Conservation (phyloP, 2,329 filamentous ascomycete species). For the Cladophialophora carrionii region DNA sequence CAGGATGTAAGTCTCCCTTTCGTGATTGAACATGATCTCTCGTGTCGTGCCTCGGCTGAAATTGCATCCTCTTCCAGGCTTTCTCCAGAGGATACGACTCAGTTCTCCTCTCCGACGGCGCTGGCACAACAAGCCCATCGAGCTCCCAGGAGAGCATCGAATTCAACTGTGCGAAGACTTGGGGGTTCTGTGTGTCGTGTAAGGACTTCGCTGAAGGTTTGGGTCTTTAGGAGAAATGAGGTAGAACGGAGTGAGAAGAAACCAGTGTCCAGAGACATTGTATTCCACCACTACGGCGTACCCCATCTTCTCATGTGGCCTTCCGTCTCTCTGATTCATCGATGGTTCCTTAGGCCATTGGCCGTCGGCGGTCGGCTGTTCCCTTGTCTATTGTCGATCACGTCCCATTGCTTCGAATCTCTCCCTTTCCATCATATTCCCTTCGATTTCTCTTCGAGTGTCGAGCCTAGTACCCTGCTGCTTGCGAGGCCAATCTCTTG, state of each 20-base stretch:
- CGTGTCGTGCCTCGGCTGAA: neutral
- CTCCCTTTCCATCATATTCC: neutral
- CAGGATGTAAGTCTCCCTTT: constrained; percentile 46
- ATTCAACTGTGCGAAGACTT: constrained; percentile 38
- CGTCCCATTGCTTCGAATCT: neutral
- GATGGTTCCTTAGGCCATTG: too few species aligned
- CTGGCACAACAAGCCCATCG: constrained; percentile 51
- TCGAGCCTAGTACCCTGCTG: neutral
- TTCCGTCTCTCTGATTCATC: too few species aligned
- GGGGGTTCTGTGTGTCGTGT: constrained; percentile 35
- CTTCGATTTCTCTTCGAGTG: neutral
- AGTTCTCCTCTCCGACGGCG: constrained; percentile 59
- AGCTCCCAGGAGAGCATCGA: constrained; percentile 37
- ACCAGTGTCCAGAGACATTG: too few species aligned
- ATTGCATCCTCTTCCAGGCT: constrained; percentile 39
- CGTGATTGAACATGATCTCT: neutral
- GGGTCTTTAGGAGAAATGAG: constrained; percentile 4
- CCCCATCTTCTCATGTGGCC: too few species aligned
- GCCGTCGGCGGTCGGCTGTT: too few species aligned
- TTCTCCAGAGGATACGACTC: constrained; percentile 61
- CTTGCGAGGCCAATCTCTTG: neutral
- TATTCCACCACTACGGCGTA: too few species aligned
- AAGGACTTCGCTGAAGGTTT: constrained; percentile 34
- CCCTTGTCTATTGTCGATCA: too few species aligned
- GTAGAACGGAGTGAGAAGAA: too few species aligned